These are phyloP conservation scores for Yarrowia bubula DNA, from an alignment of 805 yeast genomes.

Conservation along the genomic window DNA sequence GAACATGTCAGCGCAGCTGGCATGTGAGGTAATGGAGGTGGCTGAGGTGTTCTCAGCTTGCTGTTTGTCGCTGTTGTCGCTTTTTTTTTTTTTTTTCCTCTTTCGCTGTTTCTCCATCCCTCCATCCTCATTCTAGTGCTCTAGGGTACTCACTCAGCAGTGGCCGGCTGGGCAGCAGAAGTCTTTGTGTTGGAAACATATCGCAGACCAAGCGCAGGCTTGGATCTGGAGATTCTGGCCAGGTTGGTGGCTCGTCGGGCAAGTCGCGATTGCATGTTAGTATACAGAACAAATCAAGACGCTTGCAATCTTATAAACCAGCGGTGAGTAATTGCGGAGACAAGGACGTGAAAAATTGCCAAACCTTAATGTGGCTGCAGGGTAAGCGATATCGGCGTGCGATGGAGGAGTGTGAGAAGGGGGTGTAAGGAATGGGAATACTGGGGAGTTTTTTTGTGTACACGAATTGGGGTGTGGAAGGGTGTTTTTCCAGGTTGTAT, in stretches of 20 bases:
- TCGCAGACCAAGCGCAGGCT: constrained; percentile 23
- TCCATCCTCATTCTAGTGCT: background rate
- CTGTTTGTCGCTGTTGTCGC: background rate
- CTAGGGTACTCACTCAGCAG: constrained; percentile 17
- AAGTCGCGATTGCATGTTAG: constrained; percentile 27
- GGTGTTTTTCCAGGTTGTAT: no score
- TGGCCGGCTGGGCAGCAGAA: constrained; percentile 19
- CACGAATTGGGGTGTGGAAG: background rate
- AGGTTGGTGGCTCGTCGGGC: constrained; percentile 25
- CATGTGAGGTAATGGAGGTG: background rate
- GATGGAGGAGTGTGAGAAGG: no score
- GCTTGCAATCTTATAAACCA: constrained; percentile 22
- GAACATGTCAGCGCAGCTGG: constrained; percentile 8
- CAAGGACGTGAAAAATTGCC: constrained; percentile 27
- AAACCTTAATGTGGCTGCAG: constrained; percentile 20
- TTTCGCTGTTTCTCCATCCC: background rate
- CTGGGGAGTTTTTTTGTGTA: no score
- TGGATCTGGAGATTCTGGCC: constrained; percentile 27
- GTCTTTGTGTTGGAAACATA: constrained; percentile 18
- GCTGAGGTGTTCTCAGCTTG: background rate
- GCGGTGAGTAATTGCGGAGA: constrained; percentile 26
- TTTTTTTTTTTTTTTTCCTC: background rate
- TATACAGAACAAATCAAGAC: constrained; percentile 25
- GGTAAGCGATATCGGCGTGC: constrained; percentile 28
- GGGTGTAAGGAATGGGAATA: no score